A percentile compares a stretch with the other conserved stretches of the same genome.
Evolutionary conservation across 2,329 filamentous ascomycete species (phyloP).

Genomic region (Lasiodiplodia gonubiensis): DNA sequence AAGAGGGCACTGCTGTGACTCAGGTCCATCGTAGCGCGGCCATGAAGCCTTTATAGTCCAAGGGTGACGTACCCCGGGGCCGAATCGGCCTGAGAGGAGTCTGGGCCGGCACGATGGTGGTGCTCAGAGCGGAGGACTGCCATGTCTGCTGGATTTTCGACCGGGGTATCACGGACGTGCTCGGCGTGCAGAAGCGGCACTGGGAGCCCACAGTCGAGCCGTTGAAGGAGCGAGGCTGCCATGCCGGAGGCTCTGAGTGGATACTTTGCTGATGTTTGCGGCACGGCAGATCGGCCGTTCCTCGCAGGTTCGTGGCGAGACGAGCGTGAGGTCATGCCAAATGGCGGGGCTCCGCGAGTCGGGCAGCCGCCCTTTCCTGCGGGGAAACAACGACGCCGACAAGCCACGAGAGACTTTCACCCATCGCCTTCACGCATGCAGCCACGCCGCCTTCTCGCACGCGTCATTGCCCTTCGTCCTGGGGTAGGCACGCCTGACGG

Average conservation of each 20-base stretch:
- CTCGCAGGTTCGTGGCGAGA: constrained; percentile 3
- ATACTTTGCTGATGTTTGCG: not conserved
- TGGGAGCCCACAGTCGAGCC: constrained; percentile 6
- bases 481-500: not conserved
- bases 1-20: not conserved
- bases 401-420: not conserved
- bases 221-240: not conserved
- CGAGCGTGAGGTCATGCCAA: not conserved
- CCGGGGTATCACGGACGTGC: not conserved
- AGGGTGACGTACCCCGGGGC: not conserved
- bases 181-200: not conserved
- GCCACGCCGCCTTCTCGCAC: not conserved
- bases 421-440: not conserved
- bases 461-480: not conserved
- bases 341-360: constrained; percentile 13
- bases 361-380: not conserved
- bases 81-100: not conserved
- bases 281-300: constrained; percentile 18
- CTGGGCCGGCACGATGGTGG: constrained; percentile 4
- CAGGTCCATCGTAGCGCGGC: not conserved
- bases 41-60: constrained; percentile 14
- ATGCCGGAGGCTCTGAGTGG: not conserved
- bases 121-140: not conserved
- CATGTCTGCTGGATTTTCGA: not conserved
- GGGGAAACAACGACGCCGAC: not conserved